A percentile compares a stretch with the other conserved stretches of the same genome.
These are phyloP conservation scores for Yamadazyma blattariae DNA, from an alignment of 1,139 yeast species.

Conservation along the genomic window DNA sequence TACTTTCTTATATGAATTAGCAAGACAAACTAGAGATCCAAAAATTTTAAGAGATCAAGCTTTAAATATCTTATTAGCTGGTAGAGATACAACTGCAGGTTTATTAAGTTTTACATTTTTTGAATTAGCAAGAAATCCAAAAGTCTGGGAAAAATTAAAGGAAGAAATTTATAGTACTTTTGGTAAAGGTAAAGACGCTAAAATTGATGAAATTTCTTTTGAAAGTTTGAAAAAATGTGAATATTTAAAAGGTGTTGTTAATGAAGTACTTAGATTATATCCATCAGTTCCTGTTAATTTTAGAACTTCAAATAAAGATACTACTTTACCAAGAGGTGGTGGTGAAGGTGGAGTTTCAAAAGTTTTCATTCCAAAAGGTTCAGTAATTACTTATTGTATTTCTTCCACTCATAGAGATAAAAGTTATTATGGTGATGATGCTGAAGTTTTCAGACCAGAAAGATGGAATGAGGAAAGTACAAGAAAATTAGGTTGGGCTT, in stretches of 20 bases:
- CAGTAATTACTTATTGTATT: slow-evolving; percentile 35
- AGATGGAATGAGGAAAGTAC: slow-evolving; percentile 42
- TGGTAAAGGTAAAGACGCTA: slow-evolving; percentile 27
- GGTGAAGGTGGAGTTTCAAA: slow-evolving; percentile 45
- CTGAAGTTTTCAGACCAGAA: slow-evolving; percentile 44
- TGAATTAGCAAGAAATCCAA: slow-evolving; percentile 45
- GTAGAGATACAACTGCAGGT: slow-evolving; percentile 59
- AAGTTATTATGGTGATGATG: slow-evolving; percentile 45
- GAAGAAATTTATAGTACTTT: slow-evolving; percentile 32
- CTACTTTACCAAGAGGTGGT: slow-evolving; percentile 54
- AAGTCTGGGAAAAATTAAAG: slow-evolving; percentile 36
- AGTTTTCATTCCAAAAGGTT: slow-evolving; percentile 41
- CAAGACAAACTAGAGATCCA: slow-evolving; percentile 49
- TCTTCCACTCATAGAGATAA: slow-evolving; percentile 40
- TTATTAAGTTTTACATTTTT: slow-evolving; percentile 46
- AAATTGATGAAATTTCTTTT: slow-evolving; percentile 29
- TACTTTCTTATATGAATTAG: slow-evolving; percentile 50
- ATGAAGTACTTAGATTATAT: slow-evolving; percentile 49
- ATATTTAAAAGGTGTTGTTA: slow-evolving; percentile 46
- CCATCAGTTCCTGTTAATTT: slow-evolving; percentile 54
- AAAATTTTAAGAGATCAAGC: slow-evolving; percentile 49
- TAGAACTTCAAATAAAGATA: slow-evolving; percentile 41
- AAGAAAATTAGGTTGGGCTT: slow-evolving; percentile 48
- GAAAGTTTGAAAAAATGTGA: slow-evolving; percentile 49
- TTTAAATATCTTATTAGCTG: slow-evolving; percentile 51